Evolutionary conservation across 2,329 filamentous ascomycete species (phyloP).

Genomic region (Aureobasidium sp.): DNA sequence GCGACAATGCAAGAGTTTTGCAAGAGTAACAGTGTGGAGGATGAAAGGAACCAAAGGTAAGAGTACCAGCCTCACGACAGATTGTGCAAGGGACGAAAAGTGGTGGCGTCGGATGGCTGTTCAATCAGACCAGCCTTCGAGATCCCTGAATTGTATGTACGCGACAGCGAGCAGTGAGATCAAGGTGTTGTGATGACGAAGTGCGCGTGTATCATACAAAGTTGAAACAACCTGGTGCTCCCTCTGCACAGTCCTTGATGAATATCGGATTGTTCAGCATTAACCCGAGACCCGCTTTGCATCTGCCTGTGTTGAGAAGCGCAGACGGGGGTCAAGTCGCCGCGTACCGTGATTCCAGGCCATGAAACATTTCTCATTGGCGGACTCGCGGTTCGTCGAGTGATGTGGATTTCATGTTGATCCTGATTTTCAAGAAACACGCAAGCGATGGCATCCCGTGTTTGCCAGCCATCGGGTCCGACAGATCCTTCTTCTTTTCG

Average conservation of each 20-base stretch:
- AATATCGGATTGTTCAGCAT: not conserved
- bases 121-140: not conserved
- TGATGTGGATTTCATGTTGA: not conserved
- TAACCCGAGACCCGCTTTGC: not conserved
- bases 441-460: not conserved
- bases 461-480: not conserved
- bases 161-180: not conserved
- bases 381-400: not conserved
- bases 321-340: not conserved
- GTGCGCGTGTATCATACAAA: not conserved
- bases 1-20: not conserved
- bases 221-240: not conserved
- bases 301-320: not conserved
- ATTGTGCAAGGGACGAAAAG: not conserved
- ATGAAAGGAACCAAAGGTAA: not conserved
- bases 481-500: not conserved
- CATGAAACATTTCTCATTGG: not conserved
- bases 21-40: not conserved
- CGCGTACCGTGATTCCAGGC: not conserved
- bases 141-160: not conserved
- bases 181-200: constrained; percentile 10
- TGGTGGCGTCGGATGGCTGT: not conserved
- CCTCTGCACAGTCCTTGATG: constrained; percentile 5
- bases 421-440: constrained; percentile 4
- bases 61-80: not conserved